These are phyloP conservation scores for Vaccinium darrowii DNA, from an alignment of 148 eudicot genomes.

Conservation along the genomic window DNA sequence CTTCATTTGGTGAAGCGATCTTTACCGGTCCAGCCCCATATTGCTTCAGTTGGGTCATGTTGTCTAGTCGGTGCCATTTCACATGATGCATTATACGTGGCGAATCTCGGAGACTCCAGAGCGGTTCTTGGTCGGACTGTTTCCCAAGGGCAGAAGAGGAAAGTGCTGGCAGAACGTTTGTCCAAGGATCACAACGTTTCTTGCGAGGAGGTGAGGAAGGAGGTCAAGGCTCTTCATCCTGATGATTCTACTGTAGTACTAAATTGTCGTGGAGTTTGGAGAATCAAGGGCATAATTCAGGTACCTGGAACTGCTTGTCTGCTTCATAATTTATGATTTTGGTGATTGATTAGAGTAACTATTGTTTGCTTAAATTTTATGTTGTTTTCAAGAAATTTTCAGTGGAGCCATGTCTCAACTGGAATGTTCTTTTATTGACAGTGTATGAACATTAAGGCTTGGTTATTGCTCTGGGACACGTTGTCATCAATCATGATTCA, in stretches of 20 bases:
- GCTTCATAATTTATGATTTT: neutral
- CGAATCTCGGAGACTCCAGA: conserved; percentile 59
- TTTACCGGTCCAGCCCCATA: conserved; percentile 39
- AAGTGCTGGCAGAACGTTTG: conserved; percentile 48
- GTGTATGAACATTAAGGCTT: no score
- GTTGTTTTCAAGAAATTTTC: no score
- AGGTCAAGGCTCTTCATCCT: conserved; percentile 62
- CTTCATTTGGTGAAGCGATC: conserved; percentile 40
- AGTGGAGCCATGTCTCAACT: no score
- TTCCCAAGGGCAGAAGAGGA: conserved; percentile 30
- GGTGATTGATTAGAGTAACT: neutral
- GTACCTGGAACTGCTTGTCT: conserved; percentile 19
- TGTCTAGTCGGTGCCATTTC: conserved; percentile 56
- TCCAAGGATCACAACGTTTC: conserved; percentile 59
- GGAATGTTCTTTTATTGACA: no score
- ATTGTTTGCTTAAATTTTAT: no score
- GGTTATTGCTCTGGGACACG: no score
- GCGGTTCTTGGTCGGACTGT: conserved; percentile 52
- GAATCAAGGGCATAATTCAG: conserved; percentile 66
- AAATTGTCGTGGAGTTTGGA: conserved; percentile 54
- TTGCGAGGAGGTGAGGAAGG: conserved; percentile 50
- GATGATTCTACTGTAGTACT: conserved; percentile 46
- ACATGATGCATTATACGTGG: conserved; percentile 44
- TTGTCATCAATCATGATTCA: no score
- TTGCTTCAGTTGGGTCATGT: conserved; percentile 61